A percentile compares a stretch with the other conserved stretches of the same genome.
phyloP scores from a whole-genome alignment of 1,284 basidiomycete species.

The Anthracocystis walkeri region DNA sequence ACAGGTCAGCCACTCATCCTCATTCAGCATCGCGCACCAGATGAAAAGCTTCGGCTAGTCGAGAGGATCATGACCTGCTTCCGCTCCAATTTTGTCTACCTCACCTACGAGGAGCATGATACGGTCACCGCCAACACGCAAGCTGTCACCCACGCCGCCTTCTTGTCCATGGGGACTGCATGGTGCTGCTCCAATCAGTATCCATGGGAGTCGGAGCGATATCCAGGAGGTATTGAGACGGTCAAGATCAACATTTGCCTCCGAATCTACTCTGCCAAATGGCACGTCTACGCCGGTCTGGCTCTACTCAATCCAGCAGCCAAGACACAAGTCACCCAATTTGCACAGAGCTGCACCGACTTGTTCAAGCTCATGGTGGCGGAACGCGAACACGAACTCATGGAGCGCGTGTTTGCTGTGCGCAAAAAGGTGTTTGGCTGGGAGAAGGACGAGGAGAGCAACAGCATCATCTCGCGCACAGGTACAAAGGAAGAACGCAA shows the following conservation, averaged over 20 bases:
- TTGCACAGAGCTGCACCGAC: slow-evolving; percentile 84
- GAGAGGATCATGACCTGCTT: slow-evolving; percentile 87
- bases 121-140: slow-evolving; percentile 97
- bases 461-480: slow-evolving; percentile 45
- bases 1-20: slow-evolving; percentile 94
- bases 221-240: slow-evolving; percentile 97
- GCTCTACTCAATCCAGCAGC: slow-evolving; percentile 97
- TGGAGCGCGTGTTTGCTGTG: slow-evolving; percentile 80
- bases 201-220: slow-evolving; percentile 92
- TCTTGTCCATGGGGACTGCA: slow-evolving; percentile 97
- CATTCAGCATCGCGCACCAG: slow-evolving; percentile 85
- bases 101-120: slow-evolving; percentile 96
- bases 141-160: slow-evolving; percentile 96
- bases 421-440: slow-evolving; percentile 82
- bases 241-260: slow-evolving; percentile 93
- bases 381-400: slow-evolving; percentile 75
- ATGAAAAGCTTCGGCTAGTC: slow-evolving; percentile 80
- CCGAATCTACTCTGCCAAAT: slow-evolving; percentile 95
- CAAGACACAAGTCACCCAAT: slow-evolving; percentile 85
- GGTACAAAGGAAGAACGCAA: slow-evolving; percentile 67
- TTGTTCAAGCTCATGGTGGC: slow-evolving; percentile 96
- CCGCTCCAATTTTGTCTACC: slow-evolving; percentile 84
- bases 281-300: slow-evolving; percentile 98
- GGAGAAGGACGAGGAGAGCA: slow-evolving; percentile 59
- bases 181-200: slow-evolving; percentile 85